Evolutionary conservation across 345 rosid genomes (phyloP).

Genomic region (Eucalyptus leucophloia): DNA sequence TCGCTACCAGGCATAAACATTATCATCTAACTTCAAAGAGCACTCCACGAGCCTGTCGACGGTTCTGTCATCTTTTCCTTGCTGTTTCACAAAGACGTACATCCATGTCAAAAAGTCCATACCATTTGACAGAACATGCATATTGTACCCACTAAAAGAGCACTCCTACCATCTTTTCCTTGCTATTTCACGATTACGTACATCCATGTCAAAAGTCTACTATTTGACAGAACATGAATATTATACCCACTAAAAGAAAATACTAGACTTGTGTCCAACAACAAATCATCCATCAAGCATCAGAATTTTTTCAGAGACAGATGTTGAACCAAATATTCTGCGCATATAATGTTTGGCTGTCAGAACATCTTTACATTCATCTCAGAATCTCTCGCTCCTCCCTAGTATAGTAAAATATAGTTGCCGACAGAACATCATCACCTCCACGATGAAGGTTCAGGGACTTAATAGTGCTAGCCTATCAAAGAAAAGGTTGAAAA

Average conservation of each 20-base stretch:
- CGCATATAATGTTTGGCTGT: background rate
- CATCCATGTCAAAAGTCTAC: background rate
- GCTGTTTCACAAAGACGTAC: background rate
- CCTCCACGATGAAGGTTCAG: background rate
- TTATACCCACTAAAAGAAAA: background rate
- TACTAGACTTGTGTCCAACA: background rate
- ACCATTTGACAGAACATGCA: background rate
- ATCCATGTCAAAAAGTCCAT: background rate
- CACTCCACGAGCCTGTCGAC: background rate
- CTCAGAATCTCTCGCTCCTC: background rate
- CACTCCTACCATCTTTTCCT: background rate
- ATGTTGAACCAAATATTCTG: background rate
- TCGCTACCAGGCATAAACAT: background rate
- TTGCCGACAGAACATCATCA: background rate
- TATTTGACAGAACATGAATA: background rate
- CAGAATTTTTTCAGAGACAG: background rate
- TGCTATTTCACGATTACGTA: background rate
- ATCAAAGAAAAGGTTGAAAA: background rate
- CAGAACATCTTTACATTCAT: background rate
- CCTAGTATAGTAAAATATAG: background rate
- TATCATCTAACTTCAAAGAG: background rate
- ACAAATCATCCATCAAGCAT: background rate
- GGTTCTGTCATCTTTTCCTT: background rate
- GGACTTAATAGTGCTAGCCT: background rate
- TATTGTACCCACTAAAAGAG: background rate